Evolutionary conservation across 2,329 filamentous ascomycete genomes (phyloP).

Genomic region (Chaetomium globosum): DNA sequence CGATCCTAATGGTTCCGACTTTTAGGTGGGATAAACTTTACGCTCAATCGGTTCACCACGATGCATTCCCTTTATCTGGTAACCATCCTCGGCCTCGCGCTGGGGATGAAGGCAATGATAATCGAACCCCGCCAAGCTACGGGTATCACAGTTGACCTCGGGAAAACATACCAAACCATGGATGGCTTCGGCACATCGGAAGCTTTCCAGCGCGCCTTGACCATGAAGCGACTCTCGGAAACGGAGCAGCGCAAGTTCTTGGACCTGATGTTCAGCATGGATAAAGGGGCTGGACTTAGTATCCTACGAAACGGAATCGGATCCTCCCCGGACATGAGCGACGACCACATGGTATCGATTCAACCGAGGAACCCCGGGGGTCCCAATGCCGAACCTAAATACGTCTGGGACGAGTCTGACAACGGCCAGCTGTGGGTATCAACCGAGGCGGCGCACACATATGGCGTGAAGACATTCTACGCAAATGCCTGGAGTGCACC

Average conservation of each 20-base stretch:
- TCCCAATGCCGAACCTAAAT: slow-evolving; percentile 37
- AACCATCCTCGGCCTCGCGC: background rate
- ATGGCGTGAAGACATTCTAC: slow-evolving; percentile 51
- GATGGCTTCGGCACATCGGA: slow-evolving; percentile 48
- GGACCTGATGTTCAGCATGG: slow-evolving; percentile 46
- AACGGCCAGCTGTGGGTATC: slow-evolving; percentile 49
- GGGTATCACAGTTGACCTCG: slow-evolving; percentile 32
- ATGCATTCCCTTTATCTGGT: background rate
- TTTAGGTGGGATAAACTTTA: background rate
- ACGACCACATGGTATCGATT: slow-evolving; percentile 44
- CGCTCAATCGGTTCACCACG: background rate
- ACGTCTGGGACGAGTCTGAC: slow-evolving; percentile 43
- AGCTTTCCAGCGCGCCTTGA: slow-evolving; percentile 48
- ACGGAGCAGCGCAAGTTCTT: slow-evolving; percentile 43
- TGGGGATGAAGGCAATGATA: background rate
- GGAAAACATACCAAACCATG: slow-evolving; percentile 43
- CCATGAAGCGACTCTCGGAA: slow-evolving; percentile 39
- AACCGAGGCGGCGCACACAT: slow-evolving; percentile 43
- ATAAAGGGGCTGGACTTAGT: slow-evolving; percentile 42
- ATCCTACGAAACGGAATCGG: slow-evolving; percentile 50
- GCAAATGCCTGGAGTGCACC: slow-evolving; percentile 43
- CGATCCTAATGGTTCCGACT: background rate
- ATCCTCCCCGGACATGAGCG: slow-evolving; percentile 42
- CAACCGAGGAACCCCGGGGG: slow-evolving; percentile 41
- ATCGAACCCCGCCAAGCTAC: slow-evolving; percentile 3